Evolutionary conservation across 495 filamentous ascomycete species (phyloP).

Genomic region (Penicillium odoratum): DNA sequence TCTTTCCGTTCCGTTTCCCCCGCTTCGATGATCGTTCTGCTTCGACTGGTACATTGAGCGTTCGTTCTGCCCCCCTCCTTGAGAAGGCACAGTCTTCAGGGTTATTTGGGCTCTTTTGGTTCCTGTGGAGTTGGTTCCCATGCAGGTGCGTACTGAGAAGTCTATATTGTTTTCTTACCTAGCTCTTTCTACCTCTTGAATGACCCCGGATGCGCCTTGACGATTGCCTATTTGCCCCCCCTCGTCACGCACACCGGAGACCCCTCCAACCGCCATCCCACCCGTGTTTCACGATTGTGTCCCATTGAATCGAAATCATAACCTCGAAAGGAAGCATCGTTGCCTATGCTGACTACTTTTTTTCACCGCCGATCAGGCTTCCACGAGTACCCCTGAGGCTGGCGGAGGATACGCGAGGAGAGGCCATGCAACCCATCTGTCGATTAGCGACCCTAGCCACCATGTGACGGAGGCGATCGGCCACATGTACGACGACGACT

Average conservation of each 20-base stretch:
- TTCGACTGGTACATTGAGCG: slow-evolving; percentile 44
- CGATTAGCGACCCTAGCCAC: slow-evolving; percentile 80
- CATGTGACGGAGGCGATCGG: slow-evolving; percentile 98
- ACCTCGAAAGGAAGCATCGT: slow-evolving; percentile 1
- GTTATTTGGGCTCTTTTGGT: slow-evolving; percentile 30
- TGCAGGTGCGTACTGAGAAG: slow-evolving; percentile 42
- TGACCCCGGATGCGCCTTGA: not conserved
- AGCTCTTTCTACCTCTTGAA: not conserved
- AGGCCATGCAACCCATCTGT: slow-evolving; percentile 66
- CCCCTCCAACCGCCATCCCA: slow-evolving; percentile 3
- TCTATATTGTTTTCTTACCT: slow-evolving; percentile 5
- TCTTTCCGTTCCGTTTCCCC: slow-evolving; percentile 28
- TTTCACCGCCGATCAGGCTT: slow-evolving; percentile 39
- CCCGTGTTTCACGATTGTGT: not conserved
- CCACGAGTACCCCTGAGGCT: slow-evolving; percentile 53
- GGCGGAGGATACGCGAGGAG: slow-evolving; percentile 55
- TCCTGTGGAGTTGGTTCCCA: slow-evolving; percentile 39
- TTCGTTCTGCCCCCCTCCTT: slow-evolving; percentile 20
- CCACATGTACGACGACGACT: slow-evolving; percentile 88
- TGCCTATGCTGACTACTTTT: slow-evolving; percentile 11
- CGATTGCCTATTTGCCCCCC: slow-evolving; percentile 2
- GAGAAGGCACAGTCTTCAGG: slow-evolving; percentile 24
- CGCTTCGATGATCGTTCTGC: slow-evolving; percentile 46
- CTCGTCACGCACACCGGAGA: slow-evolving; percentile 2
- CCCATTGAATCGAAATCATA: not conserved